Percentiles rank a stretch among this genome's conserved stretches.
These are phyloP conservation scores for Camellia granthamiana DNA, from an alignment of 148 eudicot species.

Conservation along the genomic window DNA sequence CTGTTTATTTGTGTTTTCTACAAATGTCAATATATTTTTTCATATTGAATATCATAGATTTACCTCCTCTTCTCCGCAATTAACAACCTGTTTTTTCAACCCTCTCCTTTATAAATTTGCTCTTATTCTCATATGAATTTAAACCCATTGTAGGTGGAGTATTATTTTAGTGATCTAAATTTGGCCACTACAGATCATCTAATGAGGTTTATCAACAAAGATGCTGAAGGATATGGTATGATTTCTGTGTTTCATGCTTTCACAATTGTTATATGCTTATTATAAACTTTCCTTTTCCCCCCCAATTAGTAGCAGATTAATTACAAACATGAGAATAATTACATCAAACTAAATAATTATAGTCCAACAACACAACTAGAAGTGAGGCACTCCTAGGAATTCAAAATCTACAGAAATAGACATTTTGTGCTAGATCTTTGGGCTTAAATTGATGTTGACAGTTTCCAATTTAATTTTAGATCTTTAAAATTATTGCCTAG, in stretches of 20 bases:
- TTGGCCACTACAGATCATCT: conserved; percentile 96
- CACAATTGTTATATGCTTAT: not conserved
- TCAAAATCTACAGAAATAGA: not conserved
- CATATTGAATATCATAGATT: not conserved
- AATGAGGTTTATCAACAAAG: conserved; percentile 77
- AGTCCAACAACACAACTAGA: too few relatives aligned
- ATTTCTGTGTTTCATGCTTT: conserved; percentile 10
- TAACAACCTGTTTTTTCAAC: not conserved
- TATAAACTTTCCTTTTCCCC: not conserved
- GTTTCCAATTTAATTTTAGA: not conserved
- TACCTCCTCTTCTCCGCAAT: not conserved
- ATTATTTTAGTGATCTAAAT: conserved; percentile 95
- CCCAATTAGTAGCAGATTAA: too few relatives aligned
- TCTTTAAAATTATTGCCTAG: too few relatives aligned
- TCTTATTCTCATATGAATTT: conserved; percentile 9
- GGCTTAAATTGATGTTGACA: not conserved
- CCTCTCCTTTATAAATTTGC: not conserved
- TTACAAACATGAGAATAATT: too few relatives aligned
- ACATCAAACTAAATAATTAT: too few relatives aligned
- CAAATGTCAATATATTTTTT: not conserved
- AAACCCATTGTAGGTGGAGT: conserved; percentile 72
- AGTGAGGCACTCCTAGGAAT: not conserved
- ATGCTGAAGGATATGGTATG: conserved; percentile 92
- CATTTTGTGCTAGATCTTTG: not conserved
- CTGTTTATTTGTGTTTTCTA: not conserved